Evolutionary conservation across 2,329 filamentous ascomycete species (phyloP).

Genomic region (Arthrobotrys megalospora): DNA sequence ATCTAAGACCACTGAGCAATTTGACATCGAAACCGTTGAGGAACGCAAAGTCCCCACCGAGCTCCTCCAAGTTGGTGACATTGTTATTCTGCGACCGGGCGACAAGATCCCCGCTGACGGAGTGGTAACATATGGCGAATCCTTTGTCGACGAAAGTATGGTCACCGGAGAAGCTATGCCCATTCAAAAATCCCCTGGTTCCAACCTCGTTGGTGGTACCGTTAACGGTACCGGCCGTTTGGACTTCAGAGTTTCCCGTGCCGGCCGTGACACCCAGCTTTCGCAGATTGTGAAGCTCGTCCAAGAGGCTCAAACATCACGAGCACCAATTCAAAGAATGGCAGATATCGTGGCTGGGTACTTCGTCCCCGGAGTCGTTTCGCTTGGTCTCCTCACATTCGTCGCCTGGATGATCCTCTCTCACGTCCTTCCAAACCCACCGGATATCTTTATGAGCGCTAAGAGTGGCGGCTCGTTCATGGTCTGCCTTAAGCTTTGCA

Average conservation of each 20-base stretch:
- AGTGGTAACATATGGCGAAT: slow-evolving; percentile 86
- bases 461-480: slow-evolving; percentile 91
- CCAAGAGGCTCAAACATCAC: slow-evolving; percentile 93
- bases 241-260: slow-evolving; percentile 91
- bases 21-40: slow-evolving; percentile 69
- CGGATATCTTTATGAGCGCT: slow-evolving; percentile 85
- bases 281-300: slow-evolving; percentile 99
- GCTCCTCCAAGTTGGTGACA: slow-evolving; percentile 91
- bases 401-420: slow-evolving; percentile 94
- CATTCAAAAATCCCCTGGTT: slow-evolving; percentile 87
- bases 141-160: slow-evolving; percentile 97
- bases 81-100: slow-evolving; percentile 91
- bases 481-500: slow-evolving; percentile 97
- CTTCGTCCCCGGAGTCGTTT: slow-evolving; percentile 90
- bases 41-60: slow-evolving; percentile 93
- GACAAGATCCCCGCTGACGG: slow-evolving; percentile 98
- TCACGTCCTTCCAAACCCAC: slow-evolving; percentile 86
- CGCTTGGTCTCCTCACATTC: slow-evolving; percentile 88
- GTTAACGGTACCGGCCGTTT: slow-evolving; percentile 94
- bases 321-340: slow-evolving; percentile 93
- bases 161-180: slow-evolving; percentile 98
- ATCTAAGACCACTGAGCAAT: slow-evolving; percentile 69
- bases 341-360: slow-evolving; percentile 92
- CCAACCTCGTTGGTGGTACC: slow-evolving; percentile 88
- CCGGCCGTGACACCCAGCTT: slow-evolving; percentile 94